Conservation (phyloP, 495 filamentous ascomycete species). For the Apodospora peruviana region DNA sequence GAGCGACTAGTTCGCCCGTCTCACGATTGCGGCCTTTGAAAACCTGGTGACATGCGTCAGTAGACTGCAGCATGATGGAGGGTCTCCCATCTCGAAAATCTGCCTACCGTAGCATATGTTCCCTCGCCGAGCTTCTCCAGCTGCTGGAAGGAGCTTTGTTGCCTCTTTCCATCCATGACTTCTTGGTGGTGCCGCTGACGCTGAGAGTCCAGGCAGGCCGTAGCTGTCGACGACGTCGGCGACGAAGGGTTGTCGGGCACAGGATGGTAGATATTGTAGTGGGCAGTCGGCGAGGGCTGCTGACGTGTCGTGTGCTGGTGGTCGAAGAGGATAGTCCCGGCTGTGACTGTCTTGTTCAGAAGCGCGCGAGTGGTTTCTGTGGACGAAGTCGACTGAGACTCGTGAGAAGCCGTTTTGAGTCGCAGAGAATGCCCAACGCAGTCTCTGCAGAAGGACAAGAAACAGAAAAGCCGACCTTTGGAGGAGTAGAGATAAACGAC, state of each 20-base stretch:
- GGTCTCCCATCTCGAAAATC: not conserved
- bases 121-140: conserved; percentile 98
- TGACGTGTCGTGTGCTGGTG: conserved; percentile 20
- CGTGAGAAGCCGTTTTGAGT: conserved; percentile 26
- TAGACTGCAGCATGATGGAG: not conserved
- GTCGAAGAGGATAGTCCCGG: conserved; percentile 40
- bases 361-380: conserved; percentile 3
- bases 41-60: conserved; percentile 51
- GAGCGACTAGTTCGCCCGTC: conserved; percentile 89
- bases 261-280: conserved; percentile 7
- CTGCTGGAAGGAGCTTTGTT: conserved; percentile 96
- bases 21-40: conserved; percentile 98
- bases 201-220: not conserved
- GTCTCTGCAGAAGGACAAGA: conserved; percentile 21
- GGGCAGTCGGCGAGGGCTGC: conserved; percentile 21
- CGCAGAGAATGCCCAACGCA: conserved; percentile 22
- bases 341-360: conserved; percentile 25
- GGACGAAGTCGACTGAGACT: conserved; percentile 12
- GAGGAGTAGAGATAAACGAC: no score
- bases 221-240: not conserved
- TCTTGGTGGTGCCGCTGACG: not conserved
- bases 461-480: no score
- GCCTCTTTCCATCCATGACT: conserved; percentile 80
- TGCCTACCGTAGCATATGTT: conserved; percentile 91
- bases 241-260: conserved; percentile 9